Evolutionary conservation across 192 early-diverging fungal genomes (phyloP).

Genomic region (Linnemannia hyalina): DNA sequence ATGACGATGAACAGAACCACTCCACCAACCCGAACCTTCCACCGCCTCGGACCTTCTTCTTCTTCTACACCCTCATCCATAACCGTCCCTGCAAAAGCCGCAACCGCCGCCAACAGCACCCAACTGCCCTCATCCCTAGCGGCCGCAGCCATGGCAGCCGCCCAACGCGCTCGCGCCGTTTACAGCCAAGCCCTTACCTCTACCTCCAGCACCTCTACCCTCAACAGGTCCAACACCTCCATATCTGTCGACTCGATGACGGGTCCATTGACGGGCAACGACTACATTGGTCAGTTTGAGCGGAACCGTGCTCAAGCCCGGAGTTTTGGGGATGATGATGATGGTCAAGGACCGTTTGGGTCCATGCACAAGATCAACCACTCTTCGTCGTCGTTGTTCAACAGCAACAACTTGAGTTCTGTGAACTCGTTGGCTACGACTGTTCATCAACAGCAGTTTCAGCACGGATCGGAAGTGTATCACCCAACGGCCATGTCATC

Average conservation of each 20-base stretch:
- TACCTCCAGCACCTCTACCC: background rate
- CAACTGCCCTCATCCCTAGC: background rate
- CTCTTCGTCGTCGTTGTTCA: background rate
- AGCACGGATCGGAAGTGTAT: background rate
- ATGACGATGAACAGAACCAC: background rate
- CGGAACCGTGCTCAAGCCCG: slow-evolving; percentile 16
- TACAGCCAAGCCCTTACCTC: background rate
- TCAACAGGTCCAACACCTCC: slow-evolving; percentile 1
- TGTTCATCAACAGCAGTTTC: background rate
- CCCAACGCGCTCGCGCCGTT: background rate
- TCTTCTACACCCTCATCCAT: background rate
- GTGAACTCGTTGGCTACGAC: slow-evolving; percentile 8
- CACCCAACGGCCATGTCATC: background rate
- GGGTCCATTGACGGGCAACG: slow-evolving; percentile 13
- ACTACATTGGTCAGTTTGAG: slow-evolving; percentile 49
- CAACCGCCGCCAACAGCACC: background rate
- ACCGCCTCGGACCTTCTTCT: background rate
- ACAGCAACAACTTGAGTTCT: too few relatives aligned
- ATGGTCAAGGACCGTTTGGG: background rate
- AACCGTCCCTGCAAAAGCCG: background rate
- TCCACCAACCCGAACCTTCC: background rate
- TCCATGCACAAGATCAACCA: background rate
- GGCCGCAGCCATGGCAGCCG: slow-evolving; percentile 24
- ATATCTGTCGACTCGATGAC: slow-evolving; percentile 17
- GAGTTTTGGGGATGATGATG: background rate